Evolutionary conservation across 495 filamentous ascomycete species (phyloP).

Genomic region (Parmelia sp.): DNA sequence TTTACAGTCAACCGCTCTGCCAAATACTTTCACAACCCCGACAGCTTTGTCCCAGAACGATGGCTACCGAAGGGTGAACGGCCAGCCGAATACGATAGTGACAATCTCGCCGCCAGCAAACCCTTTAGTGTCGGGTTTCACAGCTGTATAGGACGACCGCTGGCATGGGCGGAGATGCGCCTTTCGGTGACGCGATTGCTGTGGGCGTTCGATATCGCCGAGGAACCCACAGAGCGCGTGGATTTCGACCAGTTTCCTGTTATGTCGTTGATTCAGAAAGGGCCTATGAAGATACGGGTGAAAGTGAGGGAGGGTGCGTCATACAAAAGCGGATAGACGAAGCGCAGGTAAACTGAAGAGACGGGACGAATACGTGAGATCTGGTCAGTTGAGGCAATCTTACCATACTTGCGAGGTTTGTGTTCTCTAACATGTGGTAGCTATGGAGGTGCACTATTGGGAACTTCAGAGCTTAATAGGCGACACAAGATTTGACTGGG

Average conservation of each 20-base stretch:
- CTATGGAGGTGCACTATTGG: no score
- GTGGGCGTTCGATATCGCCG: conserved; percentile 21
- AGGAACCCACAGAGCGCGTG: not conserved
- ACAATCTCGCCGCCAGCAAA: conserved; percentile 12
- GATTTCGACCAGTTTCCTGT: not conserved
- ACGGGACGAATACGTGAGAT: no score
- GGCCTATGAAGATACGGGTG: not conserved
- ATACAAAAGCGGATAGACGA: conserved; percentile 1
- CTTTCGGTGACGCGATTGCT: conserved; percentile 16
- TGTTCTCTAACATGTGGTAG: no score
- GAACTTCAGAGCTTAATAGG: no score
- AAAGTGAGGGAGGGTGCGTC: not conserved
- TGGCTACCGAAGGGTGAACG: conserved; percentile 15
- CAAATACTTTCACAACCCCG: conserved; percentile 14
- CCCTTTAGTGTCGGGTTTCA: conserved; percentile 17
- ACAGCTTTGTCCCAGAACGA: conserved; percentile 21
- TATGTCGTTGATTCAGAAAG: not conserved
- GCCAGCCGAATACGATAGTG: conserved; percentile 1
- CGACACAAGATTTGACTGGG: no score
- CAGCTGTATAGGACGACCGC: conserved; percentile 10
- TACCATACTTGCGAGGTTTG: no score
- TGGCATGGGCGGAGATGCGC: conserved; percentile 21
- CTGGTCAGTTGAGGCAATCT: no score
- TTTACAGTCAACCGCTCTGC: conserved; percentile 6
- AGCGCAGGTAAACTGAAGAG: no score